Evolutionary conservation across 441 rosid species (phyloP).

Genomic region (Isatis lusitanica): DNA sequence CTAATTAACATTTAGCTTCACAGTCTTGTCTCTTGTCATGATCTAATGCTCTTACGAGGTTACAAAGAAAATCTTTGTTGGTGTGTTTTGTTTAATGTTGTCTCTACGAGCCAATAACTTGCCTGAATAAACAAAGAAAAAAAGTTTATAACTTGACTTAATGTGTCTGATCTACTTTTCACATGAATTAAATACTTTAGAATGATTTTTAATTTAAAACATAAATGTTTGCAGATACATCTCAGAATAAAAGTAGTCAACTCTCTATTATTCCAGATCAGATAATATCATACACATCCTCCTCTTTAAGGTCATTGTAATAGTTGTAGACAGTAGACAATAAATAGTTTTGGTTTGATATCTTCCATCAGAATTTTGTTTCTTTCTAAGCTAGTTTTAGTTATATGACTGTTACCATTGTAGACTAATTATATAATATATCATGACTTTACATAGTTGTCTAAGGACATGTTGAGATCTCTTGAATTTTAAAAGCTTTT

Average conservation of each 20-base stretch:
- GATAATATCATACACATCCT: background rate
- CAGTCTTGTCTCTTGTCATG: conserved; percentile 37
- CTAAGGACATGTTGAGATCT: background rate
- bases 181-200: conserved; percentile 10
- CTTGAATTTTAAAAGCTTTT: background rate
- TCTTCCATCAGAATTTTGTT: background rate
- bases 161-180: conserved; percentile 27
- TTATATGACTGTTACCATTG: background rate
- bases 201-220: conserved; percentile 3
- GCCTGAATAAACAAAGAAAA: conserved; percentile 26
- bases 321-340: background rate
- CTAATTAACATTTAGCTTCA: conserved; percentile 31
- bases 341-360: background rate
- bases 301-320: background rate
- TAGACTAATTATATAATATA: background rate
- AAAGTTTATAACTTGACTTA: conserved; percentile 18
- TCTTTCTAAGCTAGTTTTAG: background rate
- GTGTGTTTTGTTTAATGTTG: conserved; percentile 38
- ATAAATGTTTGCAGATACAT: background rate
- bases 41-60: conserved; percentile 41
- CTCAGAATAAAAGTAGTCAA: conserved; percentile 3
- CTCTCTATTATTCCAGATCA: background rate
- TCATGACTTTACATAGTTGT: background rate
- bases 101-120: conserved; percentile 22
- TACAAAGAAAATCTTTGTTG: conserved; percentile 39